Percentiles rank a stretch among this genome's conserved stretches.
Conservation (phyloP, 768 basidiomycete genomes). For the Podaxis carcinomalis region DNA sequence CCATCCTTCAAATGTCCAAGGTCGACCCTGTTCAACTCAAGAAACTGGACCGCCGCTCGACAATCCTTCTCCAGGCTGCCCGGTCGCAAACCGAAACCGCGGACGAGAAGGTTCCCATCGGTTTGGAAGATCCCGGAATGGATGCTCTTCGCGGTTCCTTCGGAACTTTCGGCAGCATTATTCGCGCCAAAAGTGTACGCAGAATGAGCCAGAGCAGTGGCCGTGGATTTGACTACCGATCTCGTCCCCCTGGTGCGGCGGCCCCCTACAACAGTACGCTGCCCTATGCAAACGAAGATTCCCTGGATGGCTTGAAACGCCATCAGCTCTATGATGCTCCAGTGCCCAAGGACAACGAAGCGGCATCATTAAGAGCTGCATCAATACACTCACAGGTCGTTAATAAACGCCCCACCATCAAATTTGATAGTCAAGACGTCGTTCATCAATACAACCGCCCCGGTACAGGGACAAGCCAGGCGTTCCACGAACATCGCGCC, state of each 20-base stretch:
- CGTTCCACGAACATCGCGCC: constrained; percentile 46
- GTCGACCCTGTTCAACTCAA: constrained; percentile 80
- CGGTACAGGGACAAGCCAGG: constrained; percentile 40
- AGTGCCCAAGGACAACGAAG: constrained; percentile 45
- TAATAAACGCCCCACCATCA: constrained; percentile 58
- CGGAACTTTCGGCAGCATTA: constrained; percentile 88
- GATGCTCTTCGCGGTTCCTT: constrained; percentile 89
- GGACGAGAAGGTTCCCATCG: constrained; percentile 64
- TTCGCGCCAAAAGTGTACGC: constrained; percentile 58
- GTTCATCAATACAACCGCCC: constrained; percentile 70
- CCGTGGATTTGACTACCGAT: constrained; percentile 24
- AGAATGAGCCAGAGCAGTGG: constrained; percentile 46
- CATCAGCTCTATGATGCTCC: constrained; percentile 91
- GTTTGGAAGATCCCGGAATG: constrained; percentile 87
- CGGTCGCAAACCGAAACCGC: constrained; percentile 60
- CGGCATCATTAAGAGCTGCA: constrained; percentile 35
- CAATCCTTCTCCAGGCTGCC: constrained; percentile 87
- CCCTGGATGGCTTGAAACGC: constrained; percentile 55
- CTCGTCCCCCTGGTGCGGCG: constrained; percentile 32
- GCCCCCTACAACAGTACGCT: constrained; percentile 23
- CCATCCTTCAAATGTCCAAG: constrained; percentile 92
- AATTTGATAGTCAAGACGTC: constrained; percentile 70
- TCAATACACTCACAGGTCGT: constrained; percentile 30
- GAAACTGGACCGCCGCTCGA: constrained; percentile 84
- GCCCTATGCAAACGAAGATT: constrained; percentile 11